Evolutionary conservation across 345 rosid genomes (phyloP).

Genomic region (Heritiera littoralis): DNA sequence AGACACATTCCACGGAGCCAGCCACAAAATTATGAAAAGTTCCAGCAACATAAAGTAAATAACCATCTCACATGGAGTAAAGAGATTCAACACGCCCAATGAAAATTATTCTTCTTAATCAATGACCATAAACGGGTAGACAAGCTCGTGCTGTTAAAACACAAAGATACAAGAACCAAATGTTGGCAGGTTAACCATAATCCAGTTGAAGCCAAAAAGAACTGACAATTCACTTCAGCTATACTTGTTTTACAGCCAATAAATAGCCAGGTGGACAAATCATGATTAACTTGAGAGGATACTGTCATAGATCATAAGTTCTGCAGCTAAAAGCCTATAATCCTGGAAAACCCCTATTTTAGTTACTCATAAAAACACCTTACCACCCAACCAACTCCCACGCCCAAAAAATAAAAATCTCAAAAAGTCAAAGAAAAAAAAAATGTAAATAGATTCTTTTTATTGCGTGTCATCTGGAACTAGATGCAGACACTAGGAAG

Average conservation of each 20-base stretch:
- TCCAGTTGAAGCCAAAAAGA: too few species aligned
- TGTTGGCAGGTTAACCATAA: neutral
- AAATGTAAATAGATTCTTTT: neutral
- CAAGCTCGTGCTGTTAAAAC: neutral
- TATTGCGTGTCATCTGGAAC: neutral
- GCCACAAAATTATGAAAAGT: neutral
- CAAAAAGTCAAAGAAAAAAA: neutral
- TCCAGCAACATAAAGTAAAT: neutral
- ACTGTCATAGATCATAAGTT: neutral
- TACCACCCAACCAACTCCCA: neutral
- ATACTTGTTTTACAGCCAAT: neutral
- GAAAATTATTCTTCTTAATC: neutral
- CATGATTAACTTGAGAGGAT: neutral
- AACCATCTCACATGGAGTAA: neutral
- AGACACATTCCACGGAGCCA: neutral
- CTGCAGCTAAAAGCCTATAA: slow-evolving; percentile 4
- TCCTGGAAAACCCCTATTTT: neutral
- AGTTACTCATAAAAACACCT: neutral
- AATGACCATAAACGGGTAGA: neutral
- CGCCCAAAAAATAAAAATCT: too few species aligned
- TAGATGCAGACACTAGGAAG: neutral
- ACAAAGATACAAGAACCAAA: neutral
- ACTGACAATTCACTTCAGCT: neutral
- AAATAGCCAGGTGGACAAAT: neutral
- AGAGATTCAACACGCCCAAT: neutral